Evolutionary conservation across 1,139 yeast genomes (phyloP).

Genomic region (Candida neerlandica): DNA sequence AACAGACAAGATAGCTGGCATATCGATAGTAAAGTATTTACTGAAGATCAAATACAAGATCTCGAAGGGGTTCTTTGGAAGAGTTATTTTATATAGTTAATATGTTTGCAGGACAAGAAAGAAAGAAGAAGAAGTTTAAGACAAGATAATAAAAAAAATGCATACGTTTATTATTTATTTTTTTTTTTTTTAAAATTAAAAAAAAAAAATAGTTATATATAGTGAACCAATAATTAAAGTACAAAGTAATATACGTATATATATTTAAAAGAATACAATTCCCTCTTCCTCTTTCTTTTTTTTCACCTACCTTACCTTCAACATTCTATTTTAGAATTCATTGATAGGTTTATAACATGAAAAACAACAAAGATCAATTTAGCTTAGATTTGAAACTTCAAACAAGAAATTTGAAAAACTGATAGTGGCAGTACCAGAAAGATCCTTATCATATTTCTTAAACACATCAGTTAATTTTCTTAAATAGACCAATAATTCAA

Average conservation of each 20-base stretch:
- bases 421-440: conserved; percentile 76
- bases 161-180: background rate
- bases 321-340: too few species aligned
- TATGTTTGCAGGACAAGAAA: background rate
- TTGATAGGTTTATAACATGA: background rate
- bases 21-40: conserved; percentile 76
- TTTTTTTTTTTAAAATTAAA: too few species aligned
- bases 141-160: background rate
- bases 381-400: conserved; percentile 49
- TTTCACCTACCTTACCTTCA: background rate
- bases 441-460: conserved; percentile 73
- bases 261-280: background rate
- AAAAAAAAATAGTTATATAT: background rate
- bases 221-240: background rate
- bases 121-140: background rate
- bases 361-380: background rate
- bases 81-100: conserved; percentile 74
- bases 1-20: conserved; percentile 98
- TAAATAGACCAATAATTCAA: conserved; percentile 76
- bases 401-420: conserved; percentile 78
- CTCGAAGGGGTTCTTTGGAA: conserved; percentile 94
- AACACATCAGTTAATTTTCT: conserved; percentile 78
- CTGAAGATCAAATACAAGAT: conserved; percentile 81
- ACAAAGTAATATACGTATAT: conserved; percentile 1
- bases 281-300: background rate